Evolutionary conservation across 225 moss, liverwort and hornwort species (phyloP), one percentile per base, ranked within the genome.

Genomic region (Marchantia polymorpha): DNA sequence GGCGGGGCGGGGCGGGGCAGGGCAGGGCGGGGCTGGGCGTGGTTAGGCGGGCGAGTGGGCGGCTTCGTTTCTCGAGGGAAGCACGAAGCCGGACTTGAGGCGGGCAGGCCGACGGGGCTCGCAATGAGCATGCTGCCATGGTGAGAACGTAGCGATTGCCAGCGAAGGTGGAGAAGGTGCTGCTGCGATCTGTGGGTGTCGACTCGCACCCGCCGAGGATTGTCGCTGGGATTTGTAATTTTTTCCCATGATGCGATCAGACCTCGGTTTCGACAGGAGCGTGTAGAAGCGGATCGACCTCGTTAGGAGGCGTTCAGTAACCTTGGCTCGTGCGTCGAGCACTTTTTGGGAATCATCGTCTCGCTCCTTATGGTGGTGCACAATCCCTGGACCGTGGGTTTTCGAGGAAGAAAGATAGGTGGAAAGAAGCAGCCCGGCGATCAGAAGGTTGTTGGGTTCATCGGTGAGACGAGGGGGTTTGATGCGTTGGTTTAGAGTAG

Each of bases 401-500:
- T 39, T 22, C 23, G 25, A 12, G 3, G 15, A 11, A 73, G 72
- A 65, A 23, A 64, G 66, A 77, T 14, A 68, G 39, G 31, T 48
- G 26, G 22, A 52, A 68, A 30, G 54, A 68, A 70, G 70, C 68
- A 29, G 27, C 47, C 23, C 0, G 69, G 53, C 22, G 52, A 39
- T 55, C 19, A 1, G 19, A n/a, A 56, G 30, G 31, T 29, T 30
- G 31, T 29, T 30, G 47, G 23, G 10, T 13, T 59, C 20, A 10
- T 52, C 78, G 78, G 23, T 27, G 14, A n/a, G 48, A 2, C 65
- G 51, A 51, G 27, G 67, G 66, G 66, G 17, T 79, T 72, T 12
- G 64, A 63, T 52, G 79, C 69, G 17, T 61, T 23, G 73, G 72
- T 58, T 75, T 27, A 52, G 74, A 13, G 52, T 22, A 48, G 7